phyloP scores from a whole-genome alignment of 2,329 filamentous ascomycete species.

The Thielaviopsis musarum region DNA sequence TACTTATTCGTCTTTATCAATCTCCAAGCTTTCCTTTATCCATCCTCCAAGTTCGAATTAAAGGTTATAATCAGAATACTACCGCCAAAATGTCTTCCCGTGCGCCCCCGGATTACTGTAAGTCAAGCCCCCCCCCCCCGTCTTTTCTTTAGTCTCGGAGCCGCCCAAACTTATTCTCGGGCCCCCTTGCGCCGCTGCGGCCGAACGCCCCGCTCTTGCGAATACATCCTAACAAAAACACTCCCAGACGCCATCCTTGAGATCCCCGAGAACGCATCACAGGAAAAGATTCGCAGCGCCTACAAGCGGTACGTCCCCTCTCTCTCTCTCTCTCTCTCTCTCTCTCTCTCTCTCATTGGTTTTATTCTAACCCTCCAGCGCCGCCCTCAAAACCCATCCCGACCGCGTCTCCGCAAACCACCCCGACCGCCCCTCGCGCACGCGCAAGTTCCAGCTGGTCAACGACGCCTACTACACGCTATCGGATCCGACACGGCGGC shows the following conservation, averaged over 20 bases:
- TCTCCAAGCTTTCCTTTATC: too few species aligned
- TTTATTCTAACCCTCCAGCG: constrained; percentile 29
- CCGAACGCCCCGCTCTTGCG: not conserved
- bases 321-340: not conserved
- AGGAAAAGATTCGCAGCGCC: constrained; percentile 75
- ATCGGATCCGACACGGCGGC: constrained; percentile 58
- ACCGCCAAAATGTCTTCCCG: constrained; percentile 1
- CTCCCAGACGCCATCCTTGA: constrained; percentile 54
- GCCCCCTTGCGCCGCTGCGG: too few species aligned
- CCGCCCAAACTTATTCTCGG: too few species aligned
- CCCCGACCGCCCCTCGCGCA: constrained; percentile 65
- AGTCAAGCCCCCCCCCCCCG: not conserved
- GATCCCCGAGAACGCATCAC: constrained; percentile 54
- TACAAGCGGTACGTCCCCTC: constrained; percentile 60
- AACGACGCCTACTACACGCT: constrained; percentile 91
- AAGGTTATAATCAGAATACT: not conserved
- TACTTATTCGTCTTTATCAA: too few species aligned
- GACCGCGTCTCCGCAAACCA: constrained; percentile 76
- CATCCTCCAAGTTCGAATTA: too few species aligned
- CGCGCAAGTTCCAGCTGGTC: constrained; percentile 76
- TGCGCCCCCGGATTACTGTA: constrained; percentile 11
- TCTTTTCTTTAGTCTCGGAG: not conserved
- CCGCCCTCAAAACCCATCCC: constrained; percentile 81
- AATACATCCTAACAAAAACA: not conserved
- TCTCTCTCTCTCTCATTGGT: not conserved